A percentile compares a stretch with the other conserved stretches of the same genome.
Evolutionary conservation across 768 basidiomycete species (phyloP).

Genomic region (Chalciporus piperatus): DNA sequence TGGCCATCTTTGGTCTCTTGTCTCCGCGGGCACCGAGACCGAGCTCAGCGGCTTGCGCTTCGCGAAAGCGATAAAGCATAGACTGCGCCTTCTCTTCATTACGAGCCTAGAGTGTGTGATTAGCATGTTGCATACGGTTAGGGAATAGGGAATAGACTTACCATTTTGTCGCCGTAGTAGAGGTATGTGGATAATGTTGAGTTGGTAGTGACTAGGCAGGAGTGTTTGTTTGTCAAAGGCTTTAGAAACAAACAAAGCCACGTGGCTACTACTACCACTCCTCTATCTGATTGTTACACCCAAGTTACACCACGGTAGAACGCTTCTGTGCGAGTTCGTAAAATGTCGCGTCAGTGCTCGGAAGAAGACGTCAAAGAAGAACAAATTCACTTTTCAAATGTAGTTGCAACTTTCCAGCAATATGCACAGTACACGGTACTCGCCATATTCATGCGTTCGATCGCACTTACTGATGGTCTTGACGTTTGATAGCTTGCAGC

Average conservation of each 20-base stretch:
- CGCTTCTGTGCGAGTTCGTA: not conserved
- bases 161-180: constrained; percentile 16
- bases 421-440: constrained; percentile 67
- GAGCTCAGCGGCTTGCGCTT: constrained; percentile 94
- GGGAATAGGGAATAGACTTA: not conserved
- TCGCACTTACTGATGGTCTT: not conserved
- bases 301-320: not conserved
- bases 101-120: constrained; percentile 58
- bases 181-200: not conserved
- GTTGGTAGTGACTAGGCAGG: not conserved
- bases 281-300: too few relatives aligned
- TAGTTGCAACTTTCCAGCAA: constrained; percentile 69
- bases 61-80: constrained; percentile 93
- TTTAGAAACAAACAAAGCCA: constrained; percentile 27
- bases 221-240: constrained; percentile 25
- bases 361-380: constrained; percentile 50
- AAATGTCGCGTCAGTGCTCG: constrained; percentile 29
- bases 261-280: constrained; percentile 14
- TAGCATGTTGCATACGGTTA: not conserved
- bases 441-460: constrained; percentile 5
- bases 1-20: constrained; percentile 89
- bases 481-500: constrained; percentile 43
- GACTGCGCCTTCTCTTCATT: constrained; percentile 99
- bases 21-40: constrained; percentile 84
- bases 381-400: constrained; percentile 68